These are phyloP conservation scores for Lepiota venenata DNA, from an alignment of 768 basidiomycete genomes.

Conservation along the genomic window DNA sequence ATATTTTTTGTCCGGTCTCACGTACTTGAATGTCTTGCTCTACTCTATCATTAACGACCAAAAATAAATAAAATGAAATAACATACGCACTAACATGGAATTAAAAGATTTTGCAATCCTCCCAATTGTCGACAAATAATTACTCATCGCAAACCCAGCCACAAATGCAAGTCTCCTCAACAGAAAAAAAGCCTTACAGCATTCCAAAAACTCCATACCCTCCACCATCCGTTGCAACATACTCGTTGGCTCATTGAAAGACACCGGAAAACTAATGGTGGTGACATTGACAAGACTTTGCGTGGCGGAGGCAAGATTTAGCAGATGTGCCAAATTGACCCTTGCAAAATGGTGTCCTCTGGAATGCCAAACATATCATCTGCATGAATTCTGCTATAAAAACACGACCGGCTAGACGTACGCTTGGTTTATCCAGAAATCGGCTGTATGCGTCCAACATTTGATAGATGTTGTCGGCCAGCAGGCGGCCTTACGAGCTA, in stretches of 20 bases:
- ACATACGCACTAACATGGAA: conserved; percentile 75
- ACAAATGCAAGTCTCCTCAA: conserved; percentile 87
- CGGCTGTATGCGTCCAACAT: no score
- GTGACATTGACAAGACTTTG: no score
- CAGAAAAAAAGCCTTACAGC: conserved; percentile 61
- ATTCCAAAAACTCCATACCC: conserved; percentile 97
- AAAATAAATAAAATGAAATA: neutral
- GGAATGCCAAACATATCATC: no score
- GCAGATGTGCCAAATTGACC: no score
- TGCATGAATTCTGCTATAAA: no score
- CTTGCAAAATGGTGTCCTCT: no score
- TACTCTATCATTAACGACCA: conserved; percentile 23
- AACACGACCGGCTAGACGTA: no score
- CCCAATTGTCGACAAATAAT: conserved; percentile 95
- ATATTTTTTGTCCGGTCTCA: conserved; percentile 81
- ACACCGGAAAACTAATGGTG: conserved; percentile 95
- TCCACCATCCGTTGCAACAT: conserved; percentile 98
- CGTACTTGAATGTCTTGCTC: conserved; percentile 96
- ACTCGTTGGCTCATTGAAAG: conserved; percentile 91
- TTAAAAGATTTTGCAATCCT: conserved; percentile 98
- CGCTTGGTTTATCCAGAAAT: no score
- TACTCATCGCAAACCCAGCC: conserved; percentile 96
- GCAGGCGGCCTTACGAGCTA: no score
- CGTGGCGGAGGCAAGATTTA: no score
- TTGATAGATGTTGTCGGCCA: no score